A percentile compares a stretch with the other conserved stretches of the same genome.
These are phyloP conservation scores for Serendipita sp. DNA, from an alignment of 768 basidiomycete genomes.

Conservation along the genomic window DNA sequence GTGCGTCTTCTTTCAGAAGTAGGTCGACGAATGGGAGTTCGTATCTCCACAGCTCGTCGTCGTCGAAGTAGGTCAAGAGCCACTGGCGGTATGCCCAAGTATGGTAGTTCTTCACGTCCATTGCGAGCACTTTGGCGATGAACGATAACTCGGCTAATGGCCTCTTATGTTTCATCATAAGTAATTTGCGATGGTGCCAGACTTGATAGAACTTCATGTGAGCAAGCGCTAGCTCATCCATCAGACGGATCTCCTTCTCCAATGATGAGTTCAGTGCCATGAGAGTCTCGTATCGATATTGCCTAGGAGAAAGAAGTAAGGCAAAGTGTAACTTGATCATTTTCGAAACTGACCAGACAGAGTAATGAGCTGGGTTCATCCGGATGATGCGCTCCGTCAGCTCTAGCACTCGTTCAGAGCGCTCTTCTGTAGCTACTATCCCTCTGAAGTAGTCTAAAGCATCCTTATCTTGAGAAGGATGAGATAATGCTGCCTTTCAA, in stretches of 20 bases:
- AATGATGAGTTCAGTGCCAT: slow-evolving; percentile 42
- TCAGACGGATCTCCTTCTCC: slow-evolving; percentile 59
- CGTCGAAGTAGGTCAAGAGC: slow-evolving; percentile 70
- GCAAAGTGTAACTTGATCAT: not conserved
- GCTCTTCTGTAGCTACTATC: slow-evolving; percentile 59
- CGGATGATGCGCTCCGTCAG: slow-evolving; percentile 81
- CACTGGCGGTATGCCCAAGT: slow-evolving; percentile 98
- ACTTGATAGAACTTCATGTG: slow-evolving; percentile 96
- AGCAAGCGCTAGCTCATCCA: slow-evolving; percentile 71
- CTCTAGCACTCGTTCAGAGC: slow-evolving; percentile 62
- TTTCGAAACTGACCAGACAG: slow-evolving; percentile 58
- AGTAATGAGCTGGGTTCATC: slow-evolving; percentile 90
- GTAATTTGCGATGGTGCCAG: slow-evolving; percentile 80
- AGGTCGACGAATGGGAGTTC: slow-evolving; percentile 62
- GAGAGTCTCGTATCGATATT: slow-evolving; percentile 84
- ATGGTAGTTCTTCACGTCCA: slow-evolving; percentile 93
- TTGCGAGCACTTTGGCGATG: slow-evolving; percentile 50
- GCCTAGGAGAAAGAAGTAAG: slow-evolving; percentile 34
- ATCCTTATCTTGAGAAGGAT: slow-evolving; percentile 52
- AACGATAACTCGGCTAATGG: slow-evolving; percentile 56
- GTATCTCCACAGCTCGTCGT: slow-evolving; percentile 44
- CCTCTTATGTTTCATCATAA: slow-evolving; percentile 39
- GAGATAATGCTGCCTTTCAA: not conserved
- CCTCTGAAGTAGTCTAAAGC: slow-evolving; percentile 87
- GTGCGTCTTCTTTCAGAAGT: slow-evolving; percentile 55